A percentile compares a stretch with the other conserved stretches of the same genome.
phyloP scores from a whole-genome alignment of 73 alveolate genomes.

The Paramecium octaurelia region DNA sequence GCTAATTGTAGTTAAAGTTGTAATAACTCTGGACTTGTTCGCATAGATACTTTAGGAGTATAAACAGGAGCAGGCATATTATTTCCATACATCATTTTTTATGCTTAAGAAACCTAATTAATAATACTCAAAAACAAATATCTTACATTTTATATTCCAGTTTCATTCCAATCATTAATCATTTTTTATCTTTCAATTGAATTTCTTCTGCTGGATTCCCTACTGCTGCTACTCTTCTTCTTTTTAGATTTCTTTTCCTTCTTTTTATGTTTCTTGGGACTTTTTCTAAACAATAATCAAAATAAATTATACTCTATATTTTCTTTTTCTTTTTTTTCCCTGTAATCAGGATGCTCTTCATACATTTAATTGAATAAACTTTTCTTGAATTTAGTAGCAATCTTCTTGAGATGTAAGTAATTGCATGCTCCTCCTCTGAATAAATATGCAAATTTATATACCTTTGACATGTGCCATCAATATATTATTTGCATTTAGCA shows the following conservation, averaged over 20 bases:
- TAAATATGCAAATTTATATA: neutral
- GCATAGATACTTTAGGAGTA: conserved; percentile 27
- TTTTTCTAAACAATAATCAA: neutral
- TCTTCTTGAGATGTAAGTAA: conserved; percentile 98
- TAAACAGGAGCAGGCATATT: conserved; percentile 55
- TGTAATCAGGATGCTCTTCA: conserved; percentile 97
- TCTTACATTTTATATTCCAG: conserved; percentile 39
- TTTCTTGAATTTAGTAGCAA: conserved; percentile 83
- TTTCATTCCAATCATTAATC: conserved; percentile 55
- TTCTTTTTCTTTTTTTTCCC: conserved; percentile 76
- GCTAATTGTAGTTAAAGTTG: neutral
- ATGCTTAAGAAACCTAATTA: conserved; percentile 26
- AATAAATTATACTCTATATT: conserved; percentile 34
- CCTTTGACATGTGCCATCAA: conserved; percentile 96
- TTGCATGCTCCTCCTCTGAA: conserved; percentile 99
- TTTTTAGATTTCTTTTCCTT: conserved; percentile 21
- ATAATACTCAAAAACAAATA: neutral
- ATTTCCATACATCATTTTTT: conserved; percentile 35
- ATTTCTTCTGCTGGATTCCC: conserved; percentile 35
- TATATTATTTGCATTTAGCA: conserved; percentile 97
- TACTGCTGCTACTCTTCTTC: neutral
- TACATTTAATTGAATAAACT: conserved; percentile 95
- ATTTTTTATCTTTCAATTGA: conserved; percentile 34
- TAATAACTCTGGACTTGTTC: conserved; percentile 44
- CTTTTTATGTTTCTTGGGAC: conserved; percentile 2